Evolutionary conservation across 179 eudicot genomes (phyloP).

Genomic region (Amaranthus tricolor): DNA sequence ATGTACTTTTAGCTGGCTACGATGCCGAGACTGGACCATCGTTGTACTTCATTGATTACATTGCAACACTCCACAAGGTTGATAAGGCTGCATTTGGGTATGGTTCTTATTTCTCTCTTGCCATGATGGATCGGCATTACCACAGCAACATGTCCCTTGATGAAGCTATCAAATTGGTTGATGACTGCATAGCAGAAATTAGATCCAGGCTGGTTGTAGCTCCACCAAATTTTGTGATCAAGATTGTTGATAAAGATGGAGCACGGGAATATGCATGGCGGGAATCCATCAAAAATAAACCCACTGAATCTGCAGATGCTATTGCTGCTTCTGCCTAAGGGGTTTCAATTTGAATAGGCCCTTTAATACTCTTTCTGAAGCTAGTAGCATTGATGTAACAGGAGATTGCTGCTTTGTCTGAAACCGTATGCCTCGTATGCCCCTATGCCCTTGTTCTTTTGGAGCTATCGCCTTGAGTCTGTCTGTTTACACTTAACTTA

Average conservation of each 20-base stretch:
- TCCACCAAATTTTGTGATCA: constrained; percentile 86
- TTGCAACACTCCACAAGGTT: constrained; percentile 86
- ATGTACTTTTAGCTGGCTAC: constrained; percentile 80
- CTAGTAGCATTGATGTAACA: constrained; percentile 6
- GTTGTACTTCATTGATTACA: constrained; percentile 77
- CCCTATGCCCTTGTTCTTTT: not conserved
- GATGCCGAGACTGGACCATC: constrained; percentile 89
- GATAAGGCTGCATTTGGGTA: constrained; percentile 96
- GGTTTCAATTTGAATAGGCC: not conserved
- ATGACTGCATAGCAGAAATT: constrained; percentile 69
- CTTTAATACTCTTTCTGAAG: constrained; percentile 1
- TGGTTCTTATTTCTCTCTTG: constrained; percentile 75
- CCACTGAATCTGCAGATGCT: constrained; percentile 16
- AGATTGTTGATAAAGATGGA: constrained; percentile 83
- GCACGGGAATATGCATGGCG: constrained; percentile 88
- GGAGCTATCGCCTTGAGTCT: not conserved
- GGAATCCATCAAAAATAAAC: constrained; percentile 49
- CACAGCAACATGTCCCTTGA: constrained; percentile 69
- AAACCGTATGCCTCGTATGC: not conserved
- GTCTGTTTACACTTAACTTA: not conserved
- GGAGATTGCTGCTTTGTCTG: not conserved
- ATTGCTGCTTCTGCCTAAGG: constrained; percentile 11
- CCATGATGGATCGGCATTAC: constrained; percentile 93
- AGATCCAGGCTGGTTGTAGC: constrained; percentile 76
- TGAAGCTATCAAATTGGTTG: constrained; percentile 77